phyloP scores from a whole-genome alignment of 192 early-diverging fungal genomes.

The Powellomyces hirtus region DNA sequence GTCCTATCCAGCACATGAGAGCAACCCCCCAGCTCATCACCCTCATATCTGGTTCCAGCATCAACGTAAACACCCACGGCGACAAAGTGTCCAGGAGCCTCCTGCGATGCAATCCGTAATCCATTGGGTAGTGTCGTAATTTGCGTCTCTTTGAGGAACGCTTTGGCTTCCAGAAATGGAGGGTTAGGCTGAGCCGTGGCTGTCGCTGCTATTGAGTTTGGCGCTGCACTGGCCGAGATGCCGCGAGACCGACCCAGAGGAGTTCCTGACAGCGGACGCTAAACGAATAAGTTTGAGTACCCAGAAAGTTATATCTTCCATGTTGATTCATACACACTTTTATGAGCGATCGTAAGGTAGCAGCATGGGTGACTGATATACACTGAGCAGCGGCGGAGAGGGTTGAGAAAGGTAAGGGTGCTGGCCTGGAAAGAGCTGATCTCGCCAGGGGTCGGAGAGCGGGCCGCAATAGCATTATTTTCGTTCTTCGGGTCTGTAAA shows the following conservation, averaged over 20 bases:
- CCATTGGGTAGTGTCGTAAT: conserved; percentile 89
- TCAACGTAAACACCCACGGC: conserved; percentile 88
- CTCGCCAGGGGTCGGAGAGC: background rate
- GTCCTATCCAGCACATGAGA: conserved; percentile 87
- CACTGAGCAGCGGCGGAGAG: background rate
- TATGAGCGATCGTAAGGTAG: background rate
- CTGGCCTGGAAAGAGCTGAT: no score
- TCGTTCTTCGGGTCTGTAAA: no score
- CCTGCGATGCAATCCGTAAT: conserved; percentile 78
- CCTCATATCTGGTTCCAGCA: conserved; percentile 87
- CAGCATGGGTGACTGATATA: background rate
- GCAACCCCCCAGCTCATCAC: conserved; percentile 61
- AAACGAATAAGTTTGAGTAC: no score
- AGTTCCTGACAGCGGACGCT: no score
- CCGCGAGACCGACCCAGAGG: no score
- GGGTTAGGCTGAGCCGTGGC: background rate
- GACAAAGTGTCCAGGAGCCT: conserved; percentile 84
- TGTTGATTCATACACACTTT: no score
- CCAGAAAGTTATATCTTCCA: no score
- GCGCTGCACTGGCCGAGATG: background rate
- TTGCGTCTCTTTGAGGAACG: conserved; percentile 5
- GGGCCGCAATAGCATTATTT: background rate
- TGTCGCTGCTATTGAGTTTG: background rate
- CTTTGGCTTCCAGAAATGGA: background rate
- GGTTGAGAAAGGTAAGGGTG: no score